Base-by-base conservation (phyloP, 768 basidiomycete genomes). In the Calocera cornea region DNA sequence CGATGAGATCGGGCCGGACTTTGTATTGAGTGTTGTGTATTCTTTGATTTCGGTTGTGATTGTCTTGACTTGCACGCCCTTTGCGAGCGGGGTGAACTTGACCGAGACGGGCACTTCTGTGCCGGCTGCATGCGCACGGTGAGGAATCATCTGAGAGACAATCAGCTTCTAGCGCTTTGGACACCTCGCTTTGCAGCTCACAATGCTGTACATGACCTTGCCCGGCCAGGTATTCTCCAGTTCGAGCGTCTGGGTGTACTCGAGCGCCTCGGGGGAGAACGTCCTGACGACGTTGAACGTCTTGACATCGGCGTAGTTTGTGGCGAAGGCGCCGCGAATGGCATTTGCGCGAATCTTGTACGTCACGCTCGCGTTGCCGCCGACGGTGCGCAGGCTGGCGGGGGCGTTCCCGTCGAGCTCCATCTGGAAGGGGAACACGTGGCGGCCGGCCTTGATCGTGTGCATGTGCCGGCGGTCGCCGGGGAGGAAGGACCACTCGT, bases 221-320 rank as follows among this genome's bases (percentile, higher is more conserved):
- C 88, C 89, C 0, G 95, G 94, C 95, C 95, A 98, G 17, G 93
- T 94, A 76, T 95, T 97, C 77, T 97, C 91, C 71, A 92, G 87
- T 76, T 98, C 95, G 68, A 97, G 83, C 1, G 92, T 92, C 74
- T 97, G 94, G 73, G 92, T 95, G 79, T 92, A 97, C 76, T 97
- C 95, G 72, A 97, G 83, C 0, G 95, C 88, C 69, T 94, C 92
- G 1, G 84, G 75, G 22, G 85, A 80, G 73, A 94, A 88, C 2
- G 87, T 85, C 54, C 93, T 85, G 63, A 89, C 71, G 69, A 98
- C 79, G 67, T 80, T 77, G 64, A 97, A 83, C 12, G 86, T 83
- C 64, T 79, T 78, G 40, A 80, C 77, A 1, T 84, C 80, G 65
- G 87, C 83, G 67, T 91, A 82, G 73, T 90, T 89, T 64, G 81